Percentiles rank a stretch among this genome's conserved stretches.
These are phyloP conservation scores for Cordyceps fumosorosea DNA, from an alignment of 2,329 filamentous ascomycete genomes.

Conservation along the genomic window DNA sequence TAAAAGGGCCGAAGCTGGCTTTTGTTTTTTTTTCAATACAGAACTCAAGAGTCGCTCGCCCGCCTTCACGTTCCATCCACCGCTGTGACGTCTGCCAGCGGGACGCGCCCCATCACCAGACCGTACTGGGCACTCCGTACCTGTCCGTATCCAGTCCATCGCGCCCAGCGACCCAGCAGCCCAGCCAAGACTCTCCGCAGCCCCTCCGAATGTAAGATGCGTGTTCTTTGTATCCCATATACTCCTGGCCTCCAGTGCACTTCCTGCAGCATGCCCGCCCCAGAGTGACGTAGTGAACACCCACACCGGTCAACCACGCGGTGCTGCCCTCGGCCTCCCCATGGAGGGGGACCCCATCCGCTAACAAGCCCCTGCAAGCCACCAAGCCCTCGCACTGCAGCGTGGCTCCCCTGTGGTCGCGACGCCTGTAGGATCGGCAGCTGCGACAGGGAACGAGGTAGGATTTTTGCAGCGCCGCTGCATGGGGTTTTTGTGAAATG, in stretches of 20 bases:
- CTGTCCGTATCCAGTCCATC: not conserved
- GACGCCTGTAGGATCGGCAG: not conserved
- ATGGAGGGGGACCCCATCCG: not conserved
- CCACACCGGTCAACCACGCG: not conserved
- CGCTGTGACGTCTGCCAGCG: too few relatives aligned
- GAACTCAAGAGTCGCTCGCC: too few relatives aligned
- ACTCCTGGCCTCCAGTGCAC: too few relatives aligned
- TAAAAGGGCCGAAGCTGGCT: not conserved
- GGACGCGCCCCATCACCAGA: not conserved
- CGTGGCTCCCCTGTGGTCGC: too few relatives aligned
- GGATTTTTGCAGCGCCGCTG: too few relatives aligned
- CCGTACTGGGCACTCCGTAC: too few relatives aligned
- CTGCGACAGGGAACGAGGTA: not conserved
- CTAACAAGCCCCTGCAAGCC: not conserved
- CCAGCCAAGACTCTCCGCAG: not conserved
- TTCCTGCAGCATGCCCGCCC: not conserved
- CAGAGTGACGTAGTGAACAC: slow-evolving; percentile 8
- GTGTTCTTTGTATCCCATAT: not conserved
- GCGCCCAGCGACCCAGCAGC: not conserved
- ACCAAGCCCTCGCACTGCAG: not conserved
- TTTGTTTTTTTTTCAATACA: not conserved
- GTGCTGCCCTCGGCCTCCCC: too few relatives aligned
- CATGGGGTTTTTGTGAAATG: not conserved
- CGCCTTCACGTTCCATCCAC: too few relatives aligned
- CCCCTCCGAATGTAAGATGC: not conserved